These are phyloP conservation scores for Pseudocercospora eumusae DNA, from an alignment of 2,329 filamentous ascomycete genomes.

Conservation along the genomic window DNA sequence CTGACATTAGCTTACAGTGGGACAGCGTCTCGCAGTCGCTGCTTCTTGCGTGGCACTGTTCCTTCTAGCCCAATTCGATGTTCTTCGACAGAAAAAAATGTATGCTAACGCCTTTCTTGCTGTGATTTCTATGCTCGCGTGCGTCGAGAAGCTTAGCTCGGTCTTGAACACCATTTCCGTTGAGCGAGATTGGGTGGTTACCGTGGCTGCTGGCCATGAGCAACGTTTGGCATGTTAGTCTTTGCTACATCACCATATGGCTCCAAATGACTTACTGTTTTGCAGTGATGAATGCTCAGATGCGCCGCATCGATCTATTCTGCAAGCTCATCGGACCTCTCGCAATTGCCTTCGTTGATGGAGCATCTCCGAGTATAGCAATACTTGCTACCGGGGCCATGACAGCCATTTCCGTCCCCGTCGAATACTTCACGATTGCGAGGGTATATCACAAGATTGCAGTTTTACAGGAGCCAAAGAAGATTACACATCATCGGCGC, in stretches of 20 bases:
- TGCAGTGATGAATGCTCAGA: constrained; percentile 57
- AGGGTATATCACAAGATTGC: constrained; percentile 43
- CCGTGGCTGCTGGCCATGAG: constrained; percentile 50
- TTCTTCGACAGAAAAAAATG: constrained; percentile 11
- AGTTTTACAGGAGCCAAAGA: constrained; percentile 28
- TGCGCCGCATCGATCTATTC: constrained; percentile 61
- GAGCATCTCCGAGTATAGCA: constrained; percentile 52
- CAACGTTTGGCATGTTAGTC: constrained; percentile 27
- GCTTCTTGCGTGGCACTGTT: constrained; percentile 31
- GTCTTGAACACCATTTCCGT: constrained; percentile 68
- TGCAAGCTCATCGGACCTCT: constrained; percentile 61
- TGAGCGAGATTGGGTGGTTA: constrained; percentile 63
- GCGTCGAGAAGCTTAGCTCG: constrained; percentile 67
- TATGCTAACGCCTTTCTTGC: constrained; percentile 34
- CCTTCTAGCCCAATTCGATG: constrained; percentile 14
- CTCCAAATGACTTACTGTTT: constrained; percentile 22
- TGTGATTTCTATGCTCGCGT: constrained; percentile 57
- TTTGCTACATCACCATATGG: not conserved
- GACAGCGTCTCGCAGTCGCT: constrained; percentile 34
- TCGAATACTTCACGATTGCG: constrained; percentile 59
- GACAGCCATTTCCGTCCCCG: constrained; percentile 50
- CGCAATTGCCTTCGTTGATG: constrained; percentile 53
- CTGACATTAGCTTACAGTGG: constrained; percentile 27
- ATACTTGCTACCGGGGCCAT: constrained; percentile 54
- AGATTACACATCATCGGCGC: not conserved